Base-by-base conservation (phyloP, 2,329 filamentous ascomycete genomes). In the Lecanicillium sp. region DNA sequence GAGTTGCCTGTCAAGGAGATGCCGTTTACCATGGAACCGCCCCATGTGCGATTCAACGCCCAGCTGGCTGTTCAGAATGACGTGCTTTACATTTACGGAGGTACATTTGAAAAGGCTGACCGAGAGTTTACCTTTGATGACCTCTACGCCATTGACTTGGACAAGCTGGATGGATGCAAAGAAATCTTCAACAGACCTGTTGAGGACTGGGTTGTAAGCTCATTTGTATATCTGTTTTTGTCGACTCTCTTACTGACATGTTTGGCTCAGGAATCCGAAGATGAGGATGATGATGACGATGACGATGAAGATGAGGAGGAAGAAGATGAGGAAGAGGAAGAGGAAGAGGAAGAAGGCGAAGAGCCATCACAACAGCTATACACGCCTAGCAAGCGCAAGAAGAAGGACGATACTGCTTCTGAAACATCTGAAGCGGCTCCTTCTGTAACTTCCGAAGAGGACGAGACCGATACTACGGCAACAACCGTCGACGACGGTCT, bases 121-220 rank as follows among this genome's bases (percentile, higher is more conserved):
- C 77, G 87, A 17, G 92, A 98, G 60, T 95, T 85, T 53, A 97
- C 89, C 0, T 95, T 97, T 60, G 89, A 96, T 50, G 92, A 98
- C 53, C 71, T 98, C 61, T 94, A 94, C 62, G 82, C 87, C 3
- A 80, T 97, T 43, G 88, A 98, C 53, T 70, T 98, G n/a, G 89
- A 84, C 43, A 96, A 95, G 61, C 72, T 98, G 44, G 88, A 97
- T 50, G 92, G 92, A 4, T 90, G 92, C 47, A 90, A 88, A 57
- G 84, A 96, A 61, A 77, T 97, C 34, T 97, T 90, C 66, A 85
- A 73, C 57, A 74, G 87, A 38, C 84, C 94, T 49, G 80, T 89
- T 13, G 49, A 87, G 54, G 88, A 94, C 58, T 96, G 89, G 88
- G 64, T 80, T 40, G 80, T 84, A 57, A 63, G 72, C 62, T 1